Percentiles rank a stretch among this genome's conserved stretches.
These are phyloP conservation scores for Quercus variabilis DNA, from an alignment of 306 rosid genomes.

Conservation along the genomic window DNA sequence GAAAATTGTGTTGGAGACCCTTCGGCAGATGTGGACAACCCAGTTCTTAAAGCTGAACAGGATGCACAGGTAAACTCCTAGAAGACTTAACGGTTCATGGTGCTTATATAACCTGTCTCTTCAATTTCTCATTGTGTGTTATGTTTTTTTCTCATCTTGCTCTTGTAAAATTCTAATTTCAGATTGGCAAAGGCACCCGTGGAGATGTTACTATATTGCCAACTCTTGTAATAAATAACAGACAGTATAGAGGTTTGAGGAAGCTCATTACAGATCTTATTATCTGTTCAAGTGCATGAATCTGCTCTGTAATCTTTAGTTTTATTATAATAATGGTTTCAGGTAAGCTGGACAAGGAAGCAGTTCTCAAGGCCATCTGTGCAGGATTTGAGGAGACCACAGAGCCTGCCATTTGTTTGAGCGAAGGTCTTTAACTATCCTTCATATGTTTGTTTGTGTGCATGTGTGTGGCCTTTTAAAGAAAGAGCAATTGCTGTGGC, in stretches of 20 bases:
- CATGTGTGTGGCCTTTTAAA: not conserved
- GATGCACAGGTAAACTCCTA: constrained; percentile 64
- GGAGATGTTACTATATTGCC: constrained; percentile 97
- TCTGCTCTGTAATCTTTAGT: not conserved
- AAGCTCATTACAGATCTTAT: constrained; percentile 4
- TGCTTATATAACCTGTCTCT: constrained; percentile 3
- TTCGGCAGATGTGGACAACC: constrained; percentile 61
- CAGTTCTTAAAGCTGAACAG: constrained; percentile 85
- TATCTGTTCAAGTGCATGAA: not conserved
- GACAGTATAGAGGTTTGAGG: constrained; percentile 83
- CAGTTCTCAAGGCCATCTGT: constrained; percentile 93
- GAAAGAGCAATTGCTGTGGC: not conserved
- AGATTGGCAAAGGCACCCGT: constrained; percentile 89
- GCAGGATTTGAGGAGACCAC: constrained; percentile 87
- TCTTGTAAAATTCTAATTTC: constrained; percentile 23
- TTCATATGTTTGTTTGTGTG: not conserved
- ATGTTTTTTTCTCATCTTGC: constrained; percentile 20
- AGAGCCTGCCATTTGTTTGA: constrained; percentile 87
- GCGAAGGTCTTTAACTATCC: constrained; percentile 49
- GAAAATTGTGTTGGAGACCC: constrained; percentile 79
- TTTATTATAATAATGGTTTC: constrained; percentile 9
- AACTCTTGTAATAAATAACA: constrained; percentile 82
- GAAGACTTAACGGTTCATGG: not conserved
- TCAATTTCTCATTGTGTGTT: constrained; percentile 3
- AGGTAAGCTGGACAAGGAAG: constrained; percentile 82